A percentile compares a stretch with the other conserved stretches of the same genome.
These are phyloP conservation scores for Cardamine occulta DNA, from an alignment of 345 rosid genomes.

Conservation along the genomic window DNA sequence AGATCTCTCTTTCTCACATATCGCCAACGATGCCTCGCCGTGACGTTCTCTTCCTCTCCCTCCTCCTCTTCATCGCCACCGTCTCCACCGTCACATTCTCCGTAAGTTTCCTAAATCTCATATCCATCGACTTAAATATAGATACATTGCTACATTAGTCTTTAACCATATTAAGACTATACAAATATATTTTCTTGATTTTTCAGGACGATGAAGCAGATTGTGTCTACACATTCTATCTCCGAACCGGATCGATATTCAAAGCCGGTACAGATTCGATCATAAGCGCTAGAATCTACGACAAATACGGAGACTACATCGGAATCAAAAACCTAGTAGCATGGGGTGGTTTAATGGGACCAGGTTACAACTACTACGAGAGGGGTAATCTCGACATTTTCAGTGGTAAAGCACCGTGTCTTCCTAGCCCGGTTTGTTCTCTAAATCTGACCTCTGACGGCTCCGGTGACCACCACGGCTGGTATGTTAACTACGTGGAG, in stretches of 20 bases:
- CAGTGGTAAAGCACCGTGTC: slow-evolving; percentile 72
- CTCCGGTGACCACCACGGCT: slow-evolving; percentile 71
- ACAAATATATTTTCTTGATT: slow-evolving; percentile 4
- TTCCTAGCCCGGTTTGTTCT: slow-evolving; percentile 60
- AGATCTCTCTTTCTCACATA: slow-evolving; percentile 22
- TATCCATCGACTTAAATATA: neutral
- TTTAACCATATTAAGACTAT: too few species aligned
- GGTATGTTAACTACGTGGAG: slow-evolving; percentile 93
- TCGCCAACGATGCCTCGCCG: slow-evolving; percentile 32
- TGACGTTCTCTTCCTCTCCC: slow-evolving; percentile 38
- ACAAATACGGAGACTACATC: slow-evolving; percentile 49
- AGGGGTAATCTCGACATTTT: slow-evolving; percentile 89
- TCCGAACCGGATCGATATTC: slow-evolving; percentile 76
- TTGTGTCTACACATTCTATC: slow-evolving; percentile 73
- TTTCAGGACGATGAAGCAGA: slow-evolving; percentile 53
- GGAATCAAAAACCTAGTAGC: slow-evolving; percentile 56
- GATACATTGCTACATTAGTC: neutral
- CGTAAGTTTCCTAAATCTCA: slow-evolving; percentile 27
- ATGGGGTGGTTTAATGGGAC: slow-evolving; percentile 92
- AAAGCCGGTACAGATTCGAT: slow-evolving; percentile 85
- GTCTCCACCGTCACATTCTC: slow-evolving; percentile 27
- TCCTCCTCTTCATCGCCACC: slow-evolving; percentile 35
- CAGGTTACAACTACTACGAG: slow-evolving; percentile 78
- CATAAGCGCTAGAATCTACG: slow-evolving; percentile 59
- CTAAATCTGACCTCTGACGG: slow-evolving; percentile 82